These are phyloP conservation scores for Talaromyces adpressus DNA, from an alignment of 495 filamentous ascomycete genomes.

Conservation along the genomic window DNA sequence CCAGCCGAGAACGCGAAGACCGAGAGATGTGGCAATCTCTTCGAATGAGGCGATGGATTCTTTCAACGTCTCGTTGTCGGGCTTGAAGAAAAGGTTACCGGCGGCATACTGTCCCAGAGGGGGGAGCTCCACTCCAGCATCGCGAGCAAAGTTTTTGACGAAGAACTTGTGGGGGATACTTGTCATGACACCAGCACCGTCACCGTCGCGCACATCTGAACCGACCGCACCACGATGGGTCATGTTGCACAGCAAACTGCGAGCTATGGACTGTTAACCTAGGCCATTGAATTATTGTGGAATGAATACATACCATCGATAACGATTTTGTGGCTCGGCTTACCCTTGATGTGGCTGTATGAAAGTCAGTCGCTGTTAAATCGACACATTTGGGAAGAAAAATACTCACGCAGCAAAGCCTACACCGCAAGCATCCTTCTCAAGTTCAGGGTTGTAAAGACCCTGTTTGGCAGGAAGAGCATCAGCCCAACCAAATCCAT, in stretches of 20 bases:
- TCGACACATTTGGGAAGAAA: neutral
- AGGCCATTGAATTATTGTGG: neutral
- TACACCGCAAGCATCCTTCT: constrained; percentile 99
- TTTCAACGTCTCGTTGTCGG: constrained; percentile 77
- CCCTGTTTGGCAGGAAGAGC: constrained; percentile 95
- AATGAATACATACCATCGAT: constrained; percentile 76
- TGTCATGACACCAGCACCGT: constrained; percentile 98
- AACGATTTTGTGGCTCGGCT: constrained; percentile 95
- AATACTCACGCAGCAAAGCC: constrained; percentile 90
- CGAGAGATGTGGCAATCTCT: constrained; percentile 80
- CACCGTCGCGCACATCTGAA: constrained; percentile 94
- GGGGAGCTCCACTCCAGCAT: constrained; percentile 79
- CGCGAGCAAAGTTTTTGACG: constrained; percentile 92
- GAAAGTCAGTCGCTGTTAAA: constrained; percentile 10
- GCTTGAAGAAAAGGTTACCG: constrained; percentile 98
- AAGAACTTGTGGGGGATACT: constrained; percentile 99
- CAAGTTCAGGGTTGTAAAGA: constrained; percentile 90
- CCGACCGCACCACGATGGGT: constrained; percentile 98
- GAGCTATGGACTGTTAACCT: constrained; percentile 45
- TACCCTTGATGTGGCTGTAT: constrained; percentile 90
- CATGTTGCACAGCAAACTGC: constrained; percentile 98
- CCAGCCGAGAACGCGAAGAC: constrained; percentile 91
- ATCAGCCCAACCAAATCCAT: constrained; percentile 86
- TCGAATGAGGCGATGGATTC: constrained; percentile 86
- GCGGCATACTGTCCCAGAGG: constrained; percentile 91